Evolutionary conservation across 768 basidiomycete genomes (phyloP).

Genomic region (Kwoniella sp.): DNA sequence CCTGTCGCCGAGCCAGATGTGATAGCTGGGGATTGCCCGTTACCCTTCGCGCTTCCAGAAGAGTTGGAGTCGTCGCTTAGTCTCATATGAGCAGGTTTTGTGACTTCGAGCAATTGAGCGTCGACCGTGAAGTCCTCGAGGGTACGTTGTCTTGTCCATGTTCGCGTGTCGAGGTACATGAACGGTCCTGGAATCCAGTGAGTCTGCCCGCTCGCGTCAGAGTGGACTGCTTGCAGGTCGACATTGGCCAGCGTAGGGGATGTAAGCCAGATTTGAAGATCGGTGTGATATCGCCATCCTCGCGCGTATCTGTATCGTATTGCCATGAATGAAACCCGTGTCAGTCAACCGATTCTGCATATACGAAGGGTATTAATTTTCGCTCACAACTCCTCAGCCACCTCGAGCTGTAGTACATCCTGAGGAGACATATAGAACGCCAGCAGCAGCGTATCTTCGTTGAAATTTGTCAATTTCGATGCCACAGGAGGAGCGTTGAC

Average conservation of each 20-base stretch:
- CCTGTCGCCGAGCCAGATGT: not conserved
- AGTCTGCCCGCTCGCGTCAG: constrained; percentile 34
- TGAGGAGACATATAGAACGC: constrained; percentile 95
- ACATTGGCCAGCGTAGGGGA: constrained; percentile 65
- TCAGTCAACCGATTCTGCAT: no score
- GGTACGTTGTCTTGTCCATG: constrained; percentile 43
- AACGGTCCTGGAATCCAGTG: constrained; percentile 84
- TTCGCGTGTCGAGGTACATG: constrained; percentile 66
- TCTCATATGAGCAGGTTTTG: constrained; percentile 27
- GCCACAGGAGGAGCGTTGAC: constrained; percentile 80
- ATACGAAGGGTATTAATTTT: no score
- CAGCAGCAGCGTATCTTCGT: constrained; percentile 95
- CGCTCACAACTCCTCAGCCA: constrained; percentile 88
- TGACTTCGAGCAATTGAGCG: constrained; percentile 35
- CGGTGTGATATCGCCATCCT: constrained; percentile 96
- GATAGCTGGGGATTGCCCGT: not conserved
- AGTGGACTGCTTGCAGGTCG: constrained; percentile 10
- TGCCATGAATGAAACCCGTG: no score
- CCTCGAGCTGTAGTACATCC: constrained; percentile 82
- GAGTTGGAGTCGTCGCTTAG: not conserved
- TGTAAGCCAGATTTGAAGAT: constrained; percentile 80
- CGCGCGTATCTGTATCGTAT: constrained; percentile 90
- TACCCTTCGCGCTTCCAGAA: not conserved
- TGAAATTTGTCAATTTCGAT: constrained; percentile 62
- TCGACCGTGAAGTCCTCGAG: constrained; percentile 49